Conservation (phyloP, 495 filamentous ascomycete genomes). For the Penicillium malachiteum region DNA sequence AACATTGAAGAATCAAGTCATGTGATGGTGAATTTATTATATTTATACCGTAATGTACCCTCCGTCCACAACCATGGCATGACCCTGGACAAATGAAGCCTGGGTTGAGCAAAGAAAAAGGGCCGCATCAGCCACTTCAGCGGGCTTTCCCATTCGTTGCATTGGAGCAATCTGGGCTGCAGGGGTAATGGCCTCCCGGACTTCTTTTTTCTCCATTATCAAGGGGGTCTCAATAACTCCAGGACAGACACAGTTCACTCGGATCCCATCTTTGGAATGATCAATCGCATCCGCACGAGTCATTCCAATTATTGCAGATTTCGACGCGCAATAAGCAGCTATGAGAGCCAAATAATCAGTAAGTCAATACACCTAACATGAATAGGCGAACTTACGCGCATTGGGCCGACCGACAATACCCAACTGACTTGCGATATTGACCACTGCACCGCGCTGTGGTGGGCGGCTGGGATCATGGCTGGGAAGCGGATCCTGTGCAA, state of each 20-base stretch:
- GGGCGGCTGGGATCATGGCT: constrained; percentile 36
- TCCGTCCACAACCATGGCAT: constrained; percentile 53
- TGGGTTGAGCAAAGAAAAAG: constrained; percentile 48
- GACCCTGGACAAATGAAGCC: constrained; percentile 52
- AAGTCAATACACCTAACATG: neutral
- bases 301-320: constrained; percentile 47
- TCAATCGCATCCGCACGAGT: constrained; percentile 52
- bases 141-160: constrained; percentile 47
- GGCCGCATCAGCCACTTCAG: constrained; percentile 51
- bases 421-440: constrained; percentile 57
- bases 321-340: constrained; percentile 49
- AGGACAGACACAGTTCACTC: constrained; percentile 55
- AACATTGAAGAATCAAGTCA: too few relatives aligned
- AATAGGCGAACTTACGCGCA: constrained; percentile 38
- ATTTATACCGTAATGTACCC: constrained; percentile 55
- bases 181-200: constrained; percentile 30
- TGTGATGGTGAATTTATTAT: too few relatives aligned
- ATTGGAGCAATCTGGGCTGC: constrained; percentile 50
- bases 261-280: constrained; percentile 46
- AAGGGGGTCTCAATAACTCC: constrained; percentile 53
- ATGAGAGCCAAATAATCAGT: constrained; percentile 6
- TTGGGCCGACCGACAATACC: constrained; percentile 48
- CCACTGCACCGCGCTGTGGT: constrained; percentile 42
- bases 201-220: constrained; percentile 37
- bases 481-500: constrained; percentile 44